Conservation (phyloP, 2,329 filamentous ascomycete species). For the Xylariaceae sp. region DNA sequence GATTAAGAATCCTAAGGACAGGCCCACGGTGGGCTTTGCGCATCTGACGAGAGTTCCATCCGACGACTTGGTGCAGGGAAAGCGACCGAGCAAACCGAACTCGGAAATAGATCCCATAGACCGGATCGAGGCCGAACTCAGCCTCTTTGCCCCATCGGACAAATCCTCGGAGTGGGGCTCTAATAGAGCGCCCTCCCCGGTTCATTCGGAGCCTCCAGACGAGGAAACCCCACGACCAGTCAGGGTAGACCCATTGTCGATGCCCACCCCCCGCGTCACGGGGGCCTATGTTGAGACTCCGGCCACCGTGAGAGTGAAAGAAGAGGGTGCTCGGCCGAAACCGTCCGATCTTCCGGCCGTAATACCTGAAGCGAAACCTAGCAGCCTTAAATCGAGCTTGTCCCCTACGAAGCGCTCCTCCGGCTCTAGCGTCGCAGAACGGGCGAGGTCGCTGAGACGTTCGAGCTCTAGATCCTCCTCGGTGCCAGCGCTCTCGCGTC, state of each 20-base stretch:
- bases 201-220: slow-evolving; percentile 29
- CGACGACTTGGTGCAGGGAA: slow-evolving; percentile 43
- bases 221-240: slow-evolving; percentile 45
- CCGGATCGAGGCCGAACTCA: slow-evolving; percentile 52
- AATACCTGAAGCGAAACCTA: not conserved
- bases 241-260: slow-evolving; percentile 41
- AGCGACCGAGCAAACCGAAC: slow-evolving; percentile 41
- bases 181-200: slow-evolving; percentile 44
- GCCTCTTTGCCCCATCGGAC: slow-evolving; percentile 49
- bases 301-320: slow-evolving; percentile 34
- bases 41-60: slow-evolving; percentile 40
- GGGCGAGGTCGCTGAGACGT: slow-evolving; percentile 4
- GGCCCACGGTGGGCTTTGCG: slow-evolving; percentile 42
- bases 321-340: slow-evolving; percentile 12
- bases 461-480: slow-evolving; percentile 22
- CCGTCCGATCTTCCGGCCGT: not conserved
- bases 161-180: slow-evolving; percentile 53
- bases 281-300: slow-evolving; percentile 56
- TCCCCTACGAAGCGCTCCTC: slow-evolving; percentile 8
- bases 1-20: slow-evolving; percentile 27
- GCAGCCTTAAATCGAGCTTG: slow-evolving; percentile 13
- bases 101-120: slow-evolving; percentile 52
- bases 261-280: slow-evolving; percentile 49
- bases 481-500: slow-evolving; percentile 25
- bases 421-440: slow-evolving; percentile 9